Evolutionary conservation across 768 basidiomycete genomes (phyloP), one percentile per base, ranked within the genome.

Genomic region (Lentinula sp.): DNA sequence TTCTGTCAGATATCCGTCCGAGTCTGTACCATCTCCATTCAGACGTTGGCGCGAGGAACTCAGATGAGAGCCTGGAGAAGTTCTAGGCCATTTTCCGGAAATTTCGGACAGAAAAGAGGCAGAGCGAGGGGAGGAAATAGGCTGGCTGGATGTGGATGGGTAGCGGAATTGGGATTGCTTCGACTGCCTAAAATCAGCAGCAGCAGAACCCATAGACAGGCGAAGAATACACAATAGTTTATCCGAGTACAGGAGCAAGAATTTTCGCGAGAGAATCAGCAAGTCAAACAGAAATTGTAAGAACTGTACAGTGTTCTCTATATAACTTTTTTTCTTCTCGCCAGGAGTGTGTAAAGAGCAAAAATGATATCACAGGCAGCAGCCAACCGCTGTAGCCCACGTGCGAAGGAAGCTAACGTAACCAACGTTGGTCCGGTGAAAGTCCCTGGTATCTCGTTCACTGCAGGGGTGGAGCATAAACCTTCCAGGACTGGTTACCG

Each of bases 71-170:
- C 28, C 41, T 39, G 37, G 18, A 20, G 55, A 9, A 32, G 37
- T 57, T 23, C 20, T 42, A 32, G 48, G 18, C 56, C 56, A 46
- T 46, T 43, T 42, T 4, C 39, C 35, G 15, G 58, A 32, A 35
- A 15, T 33, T 6, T 59, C 46, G 33, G 58, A n/a, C 15, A 48
- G 45, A 20, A 59, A 48, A 61, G 67, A 33, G 63, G 62, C 59
- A 48, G 55, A 53, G 15, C 69, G 68, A 6, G 68, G 36, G 3
- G 63, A 64, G 16, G 69, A 63, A 0, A 67, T 67, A 37, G 33
- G 16, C 33, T 63, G 61, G 6, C 57, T 65, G 12, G 65, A 63
- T 2, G 66, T 48, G 0, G 73, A 72, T 39, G 37, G 28, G 59
- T 55, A 41, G 64, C 15, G 49, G 28, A 39, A n/a, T 49, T 36